These are phyloP conservation scores for Paracorniculantispora psalliotae DNA, from an alignment of 2,329 filamentous ascomycete genomes.

Conservation along the genomic window DNA sequence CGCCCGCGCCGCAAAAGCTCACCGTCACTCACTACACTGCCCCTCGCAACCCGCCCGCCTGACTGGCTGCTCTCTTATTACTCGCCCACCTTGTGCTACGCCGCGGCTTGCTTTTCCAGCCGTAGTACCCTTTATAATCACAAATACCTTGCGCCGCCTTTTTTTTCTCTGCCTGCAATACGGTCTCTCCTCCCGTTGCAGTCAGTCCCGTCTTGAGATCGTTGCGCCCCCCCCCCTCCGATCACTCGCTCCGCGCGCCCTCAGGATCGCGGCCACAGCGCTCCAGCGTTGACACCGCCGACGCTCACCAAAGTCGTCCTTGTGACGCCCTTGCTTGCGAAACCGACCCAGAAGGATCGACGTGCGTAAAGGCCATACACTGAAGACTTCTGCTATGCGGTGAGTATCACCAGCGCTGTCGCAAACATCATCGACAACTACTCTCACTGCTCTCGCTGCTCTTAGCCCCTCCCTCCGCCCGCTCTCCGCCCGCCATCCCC, in stretches of 20 bases:
- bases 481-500: background rate
- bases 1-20: constrained; percentile 8
- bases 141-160: constrained; percentile 9
- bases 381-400: constrained; percentile 35
- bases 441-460: constrained; percentile 16
- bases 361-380: constrained; percentile 10
- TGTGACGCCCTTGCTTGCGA: constrained; percentile 12
- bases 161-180: background rate
- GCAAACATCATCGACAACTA: constrained; percentile 7
- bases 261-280: constrained; percentile 4
- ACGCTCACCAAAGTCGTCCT: background rate
- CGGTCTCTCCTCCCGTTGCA: background rate
- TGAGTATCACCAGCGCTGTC: constrained; percentile 29
- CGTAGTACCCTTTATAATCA: constrained; percentile 12
- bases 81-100: constrained; percentile 12
- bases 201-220: background rate
- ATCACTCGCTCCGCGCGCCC: constrained; percentile 4
- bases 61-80: constrained; percentile 10
- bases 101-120: constrained; percentile 8
- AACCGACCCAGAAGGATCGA: constrained; percentile 12
- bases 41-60: constrained; percentile 6
- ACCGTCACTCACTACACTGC: constrained; percentile 6
- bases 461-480: constrained; percentile 9
- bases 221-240: background rate
- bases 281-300: constrained; percentile 7